Conservation (phyloP, 225 moss, liverwort and hornwort genomes). For the Anthoceros angustus region DNA sequence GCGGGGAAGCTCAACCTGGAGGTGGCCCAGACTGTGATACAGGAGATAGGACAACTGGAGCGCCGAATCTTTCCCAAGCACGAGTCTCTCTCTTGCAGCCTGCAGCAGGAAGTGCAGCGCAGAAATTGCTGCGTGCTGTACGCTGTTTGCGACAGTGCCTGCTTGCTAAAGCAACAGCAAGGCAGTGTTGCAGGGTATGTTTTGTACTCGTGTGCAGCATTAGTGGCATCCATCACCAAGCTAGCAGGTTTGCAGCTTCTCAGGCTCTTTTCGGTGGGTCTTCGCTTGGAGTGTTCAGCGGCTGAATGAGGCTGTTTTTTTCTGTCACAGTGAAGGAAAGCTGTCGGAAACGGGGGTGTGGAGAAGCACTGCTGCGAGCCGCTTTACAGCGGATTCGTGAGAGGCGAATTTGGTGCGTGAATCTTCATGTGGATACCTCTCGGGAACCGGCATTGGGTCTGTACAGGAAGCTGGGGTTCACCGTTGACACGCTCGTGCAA, state of each 20-base stretch:
- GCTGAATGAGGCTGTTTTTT: neutral
- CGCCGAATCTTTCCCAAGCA: slow-evolving; percentile 90
- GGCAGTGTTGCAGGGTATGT: slow-evolving; percentile 44
- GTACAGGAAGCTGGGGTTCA: slow-evolving; percentile 62
- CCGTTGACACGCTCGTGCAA: slow-evolving; percentile 49
- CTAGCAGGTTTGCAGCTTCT: slow-evolving; percentile 38
- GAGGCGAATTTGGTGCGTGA: slow-evolving; percentile 51
- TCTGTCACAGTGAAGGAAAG: slow-evolving; percentile 45
- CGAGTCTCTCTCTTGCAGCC: slow-evolving; percentile 49
- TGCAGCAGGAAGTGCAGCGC: slow-evolving; percentile 31
- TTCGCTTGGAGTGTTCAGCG: neutral
- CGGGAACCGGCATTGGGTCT: slow-evolving; percentile 51
- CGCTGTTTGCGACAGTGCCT: slow-evolving; percentile 27
- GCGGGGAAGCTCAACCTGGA: neutral
- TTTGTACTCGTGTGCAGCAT: slow-evolving; percentile 58
- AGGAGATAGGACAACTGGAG: slow-evolving; percentile 62
- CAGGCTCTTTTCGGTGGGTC: neutral
- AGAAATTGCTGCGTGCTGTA: slow-evolving; percentile 41
- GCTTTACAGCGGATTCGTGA: slow-evolving; percentile 46
- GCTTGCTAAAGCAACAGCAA: slow-evolving; percentile 5
- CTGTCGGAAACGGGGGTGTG: slow-evolving; percentile 72
- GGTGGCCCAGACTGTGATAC: slow-evolving; percentile 21
- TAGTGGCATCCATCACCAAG: slow-evolving; percentile 68
- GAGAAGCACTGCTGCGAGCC: slow-evolving; percentile 47
- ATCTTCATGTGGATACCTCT: slow-evolving; percentile 73